Conservation (phyloP, 1,284 basidiomycete species). For the Phellopilus nigrolimitatus region DNA sequence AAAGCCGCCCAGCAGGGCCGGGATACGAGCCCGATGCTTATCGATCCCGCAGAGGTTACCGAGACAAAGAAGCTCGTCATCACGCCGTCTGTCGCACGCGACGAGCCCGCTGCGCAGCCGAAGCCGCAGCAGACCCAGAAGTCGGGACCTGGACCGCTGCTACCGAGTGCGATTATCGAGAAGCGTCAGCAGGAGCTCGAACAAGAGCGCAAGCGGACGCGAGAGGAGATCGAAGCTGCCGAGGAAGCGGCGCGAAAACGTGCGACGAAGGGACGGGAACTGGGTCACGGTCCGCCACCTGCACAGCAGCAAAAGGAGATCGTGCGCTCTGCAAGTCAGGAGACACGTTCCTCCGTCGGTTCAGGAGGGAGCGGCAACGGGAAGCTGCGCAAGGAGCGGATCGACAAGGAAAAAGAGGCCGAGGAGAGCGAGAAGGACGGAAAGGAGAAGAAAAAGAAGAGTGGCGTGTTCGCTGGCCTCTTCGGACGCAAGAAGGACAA, state of each 20-base stretch:
- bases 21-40: slow-evolving; percentile 19
- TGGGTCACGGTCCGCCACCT: slow-evolving; percentile 10
- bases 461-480: slow-evolving; percentile 63
- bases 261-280: slow-evolving; percentile 31
- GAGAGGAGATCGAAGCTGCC: slow-evolving; percentile 55
- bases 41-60: slow-evolving; percentile 52
- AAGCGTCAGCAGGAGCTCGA: slow-evolving; percentile 56
- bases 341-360: slow-evolving; percentile 23
- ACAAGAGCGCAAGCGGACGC: slow-evolving; percentile 51
- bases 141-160: slow-evolving; percentile 32
- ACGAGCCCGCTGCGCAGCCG: slow-evolving; percentile 32
- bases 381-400: slow-evolving; percentile 67
- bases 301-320: slow-evolving; percentile 18
- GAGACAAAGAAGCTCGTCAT: slow-evolving; percentile 73
- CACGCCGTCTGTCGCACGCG: slow-evolving; percentile 71
- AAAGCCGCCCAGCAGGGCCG: too few species aligned
- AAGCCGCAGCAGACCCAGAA: slow-evolving; percentile 19
- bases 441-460: slow-evolving; percentile 52
- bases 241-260: slow-evolving; percentile 59
- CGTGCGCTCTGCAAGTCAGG: slow-evolving; percentile 15
- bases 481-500: slow-evolving; percentile 79
- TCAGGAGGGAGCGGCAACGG: slow-evolving; percentile 29
- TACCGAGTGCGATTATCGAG: slow-evolving; percentile 44
- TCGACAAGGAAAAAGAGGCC: slow-evolving; percentile 25
- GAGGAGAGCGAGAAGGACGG: slow-evolving; percentile 39